Conservation (phyloP, 2,329 filamentous ascomycete genomes). For the Trichoderma arundinaceum region DNA sequence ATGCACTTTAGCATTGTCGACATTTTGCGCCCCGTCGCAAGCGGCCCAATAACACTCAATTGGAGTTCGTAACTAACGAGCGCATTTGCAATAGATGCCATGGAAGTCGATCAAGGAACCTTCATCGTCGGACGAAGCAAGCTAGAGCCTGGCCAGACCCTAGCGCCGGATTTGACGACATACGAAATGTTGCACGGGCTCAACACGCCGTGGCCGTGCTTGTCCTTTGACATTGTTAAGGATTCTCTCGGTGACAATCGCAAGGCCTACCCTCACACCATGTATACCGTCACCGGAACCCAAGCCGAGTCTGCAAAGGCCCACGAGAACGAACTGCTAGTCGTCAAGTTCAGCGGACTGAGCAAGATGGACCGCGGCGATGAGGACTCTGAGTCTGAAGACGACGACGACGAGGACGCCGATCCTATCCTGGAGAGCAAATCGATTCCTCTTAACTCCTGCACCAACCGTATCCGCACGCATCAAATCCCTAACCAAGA, state of each 20-base stretch:
- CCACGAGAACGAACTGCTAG: conserved; percentile 90
- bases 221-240: conserved; percentile 91
- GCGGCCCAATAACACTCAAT: not conserved
- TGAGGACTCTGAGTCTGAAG: conserved; percentile 70
- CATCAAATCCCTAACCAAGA: conserved; percentile 79
- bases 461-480: conserved; percentile 90
- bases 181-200: conserved; percentile 98
- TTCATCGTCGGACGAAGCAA: conserved; percentile 96
- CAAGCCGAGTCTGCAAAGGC: conserved; percentile 79
- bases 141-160: conserved; percentile 85
- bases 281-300: conserved; percentile 93
- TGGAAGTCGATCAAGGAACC: conserved; percentile 92
- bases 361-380: conserved; percentile 80
- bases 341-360: conserved; percentile 94
- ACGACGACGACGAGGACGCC: conserved; percentile 74
- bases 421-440: conserved; percentile 95
- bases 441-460: conserved; percentile 82
- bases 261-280: conserved; percentile 90
- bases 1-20: not conserved
- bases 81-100: conserved; percentile 61
- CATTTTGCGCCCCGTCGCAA: not conserved
- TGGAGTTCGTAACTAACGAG: not conserved
- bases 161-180: conserved; percentile 89
- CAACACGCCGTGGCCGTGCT: conserved; percentile 93
- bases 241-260: conserved; percentile 87